Evolutionary conservation across 2,329 filamentous ascomycete species (phyloP).

Genomic region (Diaporthe citri): DNA sequence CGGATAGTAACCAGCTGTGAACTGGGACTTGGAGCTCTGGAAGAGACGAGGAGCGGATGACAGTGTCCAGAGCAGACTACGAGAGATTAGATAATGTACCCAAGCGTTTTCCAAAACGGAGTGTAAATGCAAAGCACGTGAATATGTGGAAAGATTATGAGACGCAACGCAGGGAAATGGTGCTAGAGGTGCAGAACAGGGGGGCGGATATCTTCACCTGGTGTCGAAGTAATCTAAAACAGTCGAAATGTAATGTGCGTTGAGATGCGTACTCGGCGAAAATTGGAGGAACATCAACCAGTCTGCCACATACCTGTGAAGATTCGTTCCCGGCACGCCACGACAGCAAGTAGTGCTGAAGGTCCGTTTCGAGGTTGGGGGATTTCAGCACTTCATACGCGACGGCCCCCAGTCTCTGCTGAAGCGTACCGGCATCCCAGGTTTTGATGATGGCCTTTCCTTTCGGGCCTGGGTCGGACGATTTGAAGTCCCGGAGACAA

Average conservation of each 20-base stretch:
- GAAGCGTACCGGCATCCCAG: conserved; percentile 58
- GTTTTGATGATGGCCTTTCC: conserved; percentile 56
- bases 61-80: conserved; percentile 54
- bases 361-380: conserved; percentile 74
- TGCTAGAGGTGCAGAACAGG: not conserved
- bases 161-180: not conserved
- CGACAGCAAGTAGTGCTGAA: conserved; percentile 62
- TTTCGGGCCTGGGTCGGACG: conserved; percentile 53
- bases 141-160: not conserved
- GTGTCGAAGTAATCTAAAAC: not conserved
- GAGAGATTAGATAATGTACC: not conserved
- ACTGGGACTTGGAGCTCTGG: conserved; percentile 82
- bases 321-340: conserved; percentile 54
- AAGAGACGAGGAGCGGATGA: conserved; percentile 67
- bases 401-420: conserved; percentile 64
- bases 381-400: conserved; percentile 70
- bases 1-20: conserved; percentile 84
- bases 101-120: too few relatives aligned
- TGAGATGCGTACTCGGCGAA: not conserved
- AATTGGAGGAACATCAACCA: not conserved
- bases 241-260: not conserved
- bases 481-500: conserved; percentile 72
- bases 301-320: not conserved
- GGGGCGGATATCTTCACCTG: not conserved
- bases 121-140: not conserved